Base-by-base conservation (phyloP, 495 filamentous ascomycete genomes). In the Polyplosphaeria fusca region DNA sequence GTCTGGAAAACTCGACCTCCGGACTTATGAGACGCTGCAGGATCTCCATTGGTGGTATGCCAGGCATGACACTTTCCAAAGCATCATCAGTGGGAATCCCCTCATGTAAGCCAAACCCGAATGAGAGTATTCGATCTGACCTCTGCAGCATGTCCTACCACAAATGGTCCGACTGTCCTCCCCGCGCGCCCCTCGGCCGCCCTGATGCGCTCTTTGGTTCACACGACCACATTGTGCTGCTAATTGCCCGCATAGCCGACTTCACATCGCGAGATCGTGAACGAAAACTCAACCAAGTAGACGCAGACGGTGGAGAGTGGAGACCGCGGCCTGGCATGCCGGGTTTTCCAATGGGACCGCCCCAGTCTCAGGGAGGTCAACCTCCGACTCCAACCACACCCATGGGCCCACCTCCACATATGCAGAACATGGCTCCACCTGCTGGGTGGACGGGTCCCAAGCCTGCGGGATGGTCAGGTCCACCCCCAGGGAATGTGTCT, bases 31-130 rank as follows among this genome's bases (percentile, higher is more conserved):
- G 67, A 81, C 87, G 32, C 80, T 94, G 48, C 82, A 86, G 50
- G 93, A 98, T 71, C 75, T 98, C 25, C 95, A 87, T 73, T 98
- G 93, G 93, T 97, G 89, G 90, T 98, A 86, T 71, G 84, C 78
- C 50, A 94, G 95, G 72, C 91, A 95, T 71, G 93, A 98, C 71
- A 81, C 86, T 4, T 88, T 91, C 63, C 92, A 96, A 69, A 91
- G 89, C 66, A 79, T 96, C 53, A 73, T 98, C 30, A 92, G 93
- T 63, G 93, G 88, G 1, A 88, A 90, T 55, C 76, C 79, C 45
- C 77, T 91, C 26, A 83, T 95, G 91, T 96, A 73, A 79, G 91
- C 79, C n/a, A 32, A 23, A 32, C 39, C 41, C 37, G 55, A 32
- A 24, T 40, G 37, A 11, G 40, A 22, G 42, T 19, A 20, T 16